Conservation (phyloP, 805 yeast genomes). For the Metschnikowia amazonensis region DNA sequence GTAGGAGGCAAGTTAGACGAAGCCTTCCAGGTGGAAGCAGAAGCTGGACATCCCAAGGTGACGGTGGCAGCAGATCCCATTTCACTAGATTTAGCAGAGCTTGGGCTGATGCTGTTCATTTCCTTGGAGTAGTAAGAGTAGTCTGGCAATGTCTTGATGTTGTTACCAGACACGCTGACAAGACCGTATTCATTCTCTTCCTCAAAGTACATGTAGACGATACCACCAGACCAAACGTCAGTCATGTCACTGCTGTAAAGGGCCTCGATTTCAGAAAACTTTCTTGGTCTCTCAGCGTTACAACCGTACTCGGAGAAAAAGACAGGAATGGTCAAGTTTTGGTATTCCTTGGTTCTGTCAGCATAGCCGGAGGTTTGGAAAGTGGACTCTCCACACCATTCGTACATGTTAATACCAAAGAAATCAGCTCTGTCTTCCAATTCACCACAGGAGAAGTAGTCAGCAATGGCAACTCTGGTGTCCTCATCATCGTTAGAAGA, state of each 20-base stretch:
- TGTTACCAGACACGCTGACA: conserved; percentile 49
- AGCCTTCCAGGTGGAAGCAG: conserved; percentile 58
- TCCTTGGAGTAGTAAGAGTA: conserved; percentile 33
- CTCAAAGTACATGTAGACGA: conserved; percentile 86
- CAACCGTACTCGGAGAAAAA: conserved; percentile 92
- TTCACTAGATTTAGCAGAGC: conserved; percentile 23
- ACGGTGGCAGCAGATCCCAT: conserved; percentile 24
- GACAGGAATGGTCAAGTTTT: conserved; percentile 70
- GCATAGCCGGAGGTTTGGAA: conserved; percentile 63
- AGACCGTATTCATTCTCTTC: conserved; percentile 82
- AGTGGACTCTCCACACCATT: conserved; percentile 73
- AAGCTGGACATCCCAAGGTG: conserved; percentile 60
- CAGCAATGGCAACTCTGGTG: conserved; percentile 75
- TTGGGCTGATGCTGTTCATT: conserved; percentile 44
- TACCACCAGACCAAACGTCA: conserved; percentile 91
- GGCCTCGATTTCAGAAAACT: conserved; percentile 70
- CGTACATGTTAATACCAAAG: conserved; percentile 84
- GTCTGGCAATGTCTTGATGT: conserved; percentile 60
- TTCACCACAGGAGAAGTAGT: conserved; percentile 82
- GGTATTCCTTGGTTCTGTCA: conserved; percentile 67
- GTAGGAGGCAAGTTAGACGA: conserved; percentile 72
- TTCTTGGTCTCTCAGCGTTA: conserved; percentile 68
- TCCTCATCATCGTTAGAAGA: conserved; percentile 85
- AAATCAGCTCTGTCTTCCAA: conserved; percentile 63
- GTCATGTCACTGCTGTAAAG: conserved; percentile 71